Conservation (phyloP, 2,329 filamentous ascomycete genomes). For the Chrysoporthe austroafricana region DNA sequence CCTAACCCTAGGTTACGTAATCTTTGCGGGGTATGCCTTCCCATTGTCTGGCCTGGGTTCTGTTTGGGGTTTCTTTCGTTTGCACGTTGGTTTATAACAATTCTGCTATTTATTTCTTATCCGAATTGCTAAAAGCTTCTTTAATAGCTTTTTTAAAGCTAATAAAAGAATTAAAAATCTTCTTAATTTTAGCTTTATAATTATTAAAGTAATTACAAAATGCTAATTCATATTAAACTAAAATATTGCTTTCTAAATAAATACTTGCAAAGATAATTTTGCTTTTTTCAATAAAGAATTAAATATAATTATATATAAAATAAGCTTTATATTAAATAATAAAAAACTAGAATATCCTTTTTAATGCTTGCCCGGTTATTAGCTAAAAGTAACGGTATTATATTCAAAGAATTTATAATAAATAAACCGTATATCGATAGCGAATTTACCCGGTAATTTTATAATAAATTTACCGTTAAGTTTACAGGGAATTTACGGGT, state of each 20-base stretch:
- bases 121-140: not conserved
- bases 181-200: not conserved
- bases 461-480: too few relatives aligned
- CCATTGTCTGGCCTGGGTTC: too few relatives aligned
- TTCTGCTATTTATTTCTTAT: not conserved
- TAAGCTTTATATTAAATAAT: not conserved
- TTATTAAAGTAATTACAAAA: too few relatives aligned
- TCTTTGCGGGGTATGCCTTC: too few relatives aligned
- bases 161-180: not conserved
- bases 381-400: too few relatives aligned
- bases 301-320: not conserved
- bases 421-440: too few relatives aligned
- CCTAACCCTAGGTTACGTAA: too few relatives aligned
- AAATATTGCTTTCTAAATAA: not conserved
- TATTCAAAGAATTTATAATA: too few relatives aligned
- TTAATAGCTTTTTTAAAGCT: not conserved
- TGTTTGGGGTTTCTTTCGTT: too few relatives aligned
- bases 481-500: too few relatives aligned
- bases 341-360: not conserved
- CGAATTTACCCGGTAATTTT: too few relatives aligned
- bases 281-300: not conserved
- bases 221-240: not conserved
- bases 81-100: not conserved
- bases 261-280: not conserved
- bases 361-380: too few relatives aligned